Conservation (phyloP, 2,329 filamentous ascomycete genomes). For the Pseudofabraea citricarpa region DNA sequence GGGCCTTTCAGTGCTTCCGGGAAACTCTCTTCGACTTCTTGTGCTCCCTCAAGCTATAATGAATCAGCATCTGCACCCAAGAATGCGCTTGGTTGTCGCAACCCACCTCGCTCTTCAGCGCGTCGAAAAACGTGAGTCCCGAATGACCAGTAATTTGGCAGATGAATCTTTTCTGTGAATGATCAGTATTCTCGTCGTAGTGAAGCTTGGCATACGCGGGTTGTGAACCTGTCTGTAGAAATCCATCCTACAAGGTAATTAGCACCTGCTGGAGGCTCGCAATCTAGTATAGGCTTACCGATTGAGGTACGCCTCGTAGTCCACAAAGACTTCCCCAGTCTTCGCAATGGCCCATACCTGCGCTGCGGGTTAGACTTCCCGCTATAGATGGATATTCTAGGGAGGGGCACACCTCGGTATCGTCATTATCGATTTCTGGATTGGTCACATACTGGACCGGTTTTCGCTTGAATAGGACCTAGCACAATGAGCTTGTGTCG, state of each 20-base stretch:
- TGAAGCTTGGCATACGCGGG: slow-evolving; percentile 2
- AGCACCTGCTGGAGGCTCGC: slow-evolving; percentile 17
- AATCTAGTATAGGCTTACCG: slow-evolving; percentile 70
- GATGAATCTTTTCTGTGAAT: slow-evolving; percentile 66
- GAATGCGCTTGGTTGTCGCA: background rate
- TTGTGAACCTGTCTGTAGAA: slow-evolving; percentile 80
- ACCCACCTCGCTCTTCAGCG: slow-evolving; percentile 82
- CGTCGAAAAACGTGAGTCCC: slow-evolving; percentile 86
- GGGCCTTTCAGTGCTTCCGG: slow-evolving; percentile 88
- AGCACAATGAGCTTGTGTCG: slow-evolving; percentile 7
- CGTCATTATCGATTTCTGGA: slow-evolving; percentile 72
- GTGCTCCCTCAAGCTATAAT: slow-evolving; percentile 66
- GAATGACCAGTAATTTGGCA: slow-evolving; percentile 95
- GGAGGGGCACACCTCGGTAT: slow-evolving; percentile 75
- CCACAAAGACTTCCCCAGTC: slow-evolving; percentile 84
- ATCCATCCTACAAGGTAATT: slow-evolving; percentile 61
- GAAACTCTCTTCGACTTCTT: slow-evolving; percentile 87
- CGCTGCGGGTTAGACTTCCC: too few relatives aligned
- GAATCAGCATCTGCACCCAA: slow-evolving; percentile 23
- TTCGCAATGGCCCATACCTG: slow-evolving; percentile 90
- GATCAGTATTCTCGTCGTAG: slow-evolving; percentile 19
- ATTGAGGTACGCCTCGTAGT: slow-evolving; percentile 82
- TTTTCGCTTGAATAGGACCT: slow-evolving; percentile 97
- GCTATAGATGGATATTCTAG: too few relatives aligned
- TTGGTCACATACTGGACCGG: slow-evolving; percentile 77